Percentiles rank a stretch among this genome's conserved stretches.
Conservation (phyloP, 306 rosid genomes). For the Quercus berberidifolia region DNA sequence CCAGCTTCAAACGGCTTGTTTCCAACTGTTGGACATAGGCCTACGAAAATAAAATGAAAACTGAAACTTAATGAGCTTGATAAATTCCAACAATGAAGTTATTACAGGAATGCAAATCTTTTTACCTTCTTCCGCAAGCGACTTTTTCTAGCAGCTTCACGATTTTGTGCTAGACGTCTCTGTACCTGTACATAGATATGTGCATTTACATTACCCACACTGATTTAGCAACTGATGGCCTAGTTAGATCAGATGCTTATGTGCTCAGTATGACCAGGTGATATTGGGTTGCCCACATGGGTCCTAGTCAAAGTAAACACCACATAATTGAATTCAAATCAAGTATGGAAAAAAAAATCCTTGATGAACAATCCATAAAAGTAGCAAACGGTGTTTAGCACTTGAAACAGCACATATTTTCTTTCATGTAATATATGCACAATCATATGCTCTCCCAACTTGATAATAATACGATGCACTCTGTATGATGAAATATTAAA, state of each 20-base stretch:
- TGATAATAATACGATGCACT: neutral
- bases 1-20: conserved; percentile 74
- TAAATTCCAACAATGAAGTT: neutral
- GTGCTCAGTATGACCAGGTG: neutral
- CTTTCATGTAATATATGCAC: neutral
- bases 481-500: neutral
- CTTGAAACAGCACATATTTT: neutral
- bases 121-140: conserved; percentile 72
- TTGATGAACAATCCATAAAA: neutral
- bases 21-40: conserved; percentile 92
- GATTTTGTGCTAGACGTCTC: conserved; percentile 81
- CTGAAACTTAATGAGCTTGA: neutral
- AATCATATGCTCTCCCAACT: neutral
- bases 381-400: neutral
- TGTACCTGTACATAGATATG: conserved; percentile 37
- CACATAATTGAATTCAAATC: neutral
- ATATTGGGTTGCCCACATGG: neutral
- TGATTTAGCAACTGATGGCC: neutral
- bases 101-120: conserved; percentile 12
- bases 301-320: neutral
- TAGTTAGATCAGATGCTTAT: neutral
- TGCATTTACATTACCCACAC: conserved; percentile 3
- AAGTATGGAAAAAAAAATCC: neutral
- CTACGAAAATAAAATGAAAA: conserved; percentile 31
- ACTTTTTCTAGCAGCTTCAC: conserved; percentile 89